Evolutionary conservation across 2,329 filamentous ascomycete species (phyloP).

Genomic region (Aspergillus proliferans): DNA sequence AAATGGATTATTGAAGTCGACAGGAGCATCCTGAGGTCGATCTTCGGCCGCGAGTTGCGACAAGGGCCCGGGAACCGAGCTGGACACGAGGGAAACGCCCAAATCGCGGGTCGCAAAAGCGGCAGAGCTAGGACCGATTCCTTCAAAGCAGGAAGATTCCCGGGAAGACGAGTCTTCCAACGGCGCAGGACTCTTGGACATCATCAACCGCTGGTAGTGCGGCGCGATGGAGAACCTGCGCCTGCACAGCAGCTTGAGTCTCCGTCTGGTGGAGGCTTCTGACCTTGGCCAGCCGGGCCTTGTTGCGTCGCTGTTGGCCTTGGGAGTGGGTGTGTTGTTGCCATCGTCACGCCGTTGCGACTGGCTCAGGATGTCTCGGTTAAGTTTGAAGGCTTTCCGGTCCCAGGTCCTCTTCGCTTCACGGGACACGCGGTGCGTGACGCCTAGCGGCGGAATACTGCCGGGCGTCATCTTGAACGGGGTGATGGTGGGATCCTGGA

Average conservation of each 20-base stretch:
- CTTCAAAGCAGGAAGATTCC: conserved; percentile 18
- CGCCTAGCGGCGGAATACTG: conserved; percentile 56
- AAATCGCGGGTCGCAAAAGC: conserved; percentile 40
- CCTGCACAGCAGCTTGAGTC: conserved; percentile 55
- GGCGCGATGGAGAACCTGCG: conserved; percentile 57
- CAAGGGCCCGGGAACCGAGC: conserved; percentile 33
- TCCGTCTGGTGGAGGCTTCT: conserved; percentile 52
- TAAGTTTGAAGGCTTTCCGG: conserved; percentile 34
- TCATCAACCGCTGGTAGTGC: conserved; percentile 58
- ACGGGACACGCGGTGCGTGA: conserved; percentile 57
- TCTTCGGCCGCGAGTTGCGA: conserved; percentile 28
- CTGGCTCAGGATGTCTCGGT: conserved; percentile 7
- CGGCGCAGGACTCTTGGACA: conserved; percentile 56
- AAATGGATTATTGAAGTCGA: conserved; percentile 31
- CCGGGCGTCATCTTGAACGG: conserved; percentile 63
- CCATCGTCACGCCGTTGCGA: conserved; percentile 40
- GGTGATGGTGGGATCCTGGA: conserved; percentile 61
- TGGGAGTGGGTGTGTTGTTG: conserved; percentile 43
- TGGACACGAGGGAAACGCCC: conserved; percentile 39
- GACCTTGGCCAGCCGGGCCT: conserved; percentile 50
- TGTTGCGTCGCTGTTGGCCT: conserved; percentile 15
- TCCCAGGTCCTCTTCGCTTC: conserved; percentile 58
- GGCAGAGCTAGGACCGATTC: conserved; percentile 19
- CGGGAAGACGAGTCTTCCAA: conserved; percentile 36
- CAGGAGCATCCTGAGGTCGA: conserved; percentile 14